phyloP scores from a whole-genome alignment of 148 eudicot genomes.

The Polygonum maritimum region DNA sequence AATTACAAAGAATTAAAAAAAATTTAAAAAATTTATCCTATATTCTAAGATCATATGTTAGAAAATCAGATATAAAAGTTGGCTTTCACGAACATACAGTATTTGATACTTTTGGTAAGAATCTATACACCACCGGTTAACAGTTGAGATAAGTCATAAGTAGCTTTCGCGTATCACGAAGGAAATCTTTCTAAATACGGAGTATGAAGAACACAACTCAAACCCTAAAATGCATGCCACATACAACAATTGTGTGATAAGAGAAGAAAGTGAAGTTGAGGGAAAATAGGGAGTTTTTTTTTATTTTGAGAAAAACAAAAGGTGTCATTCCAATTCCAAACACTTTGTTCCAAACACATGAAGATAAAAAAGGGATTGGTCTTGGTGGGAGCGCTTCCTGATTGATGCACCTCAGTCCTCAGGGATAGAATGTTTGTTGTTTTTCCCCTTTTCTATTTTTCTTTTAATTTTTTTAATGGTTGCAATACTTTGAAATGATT shows the following conservation, averaged over 20 bases:
- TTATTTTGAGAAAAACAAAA: too few species aligned
- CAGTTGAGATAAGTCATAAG: neutral
- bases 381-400: neutral
- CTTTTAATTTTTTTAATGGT: neutral
- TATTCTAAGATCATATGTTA: too few species aligned
- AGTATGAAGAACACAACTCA: neutral
- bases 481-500: neutral
- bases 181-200: neutral
- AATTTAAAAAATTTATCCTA: too few species aligned
- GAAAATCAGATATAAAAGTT: too few species aligned
- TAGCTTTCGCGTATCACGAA: neutral
- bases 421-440: conserved; percentile 1
- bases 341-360: neutral
- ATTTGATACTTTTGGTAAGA: too few species aligned
- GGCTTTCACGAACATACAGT: too few species aligned
- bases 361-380: neutral
- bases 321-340: neutral
- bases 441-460: neutral
- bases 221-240: neutral
- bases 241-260: neutral
- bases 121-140: too few species aligned
- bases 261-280: neutral
- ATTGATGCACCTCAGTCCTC: neutral
- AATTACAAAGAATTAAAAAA: too few species aligned
- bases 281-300: neutral